These are phyloP conservation scores for Letharia columbiana DNA, from an alignment of 495 filamentous ascomycete genomes.

Conservation along the genomic window DNA sequence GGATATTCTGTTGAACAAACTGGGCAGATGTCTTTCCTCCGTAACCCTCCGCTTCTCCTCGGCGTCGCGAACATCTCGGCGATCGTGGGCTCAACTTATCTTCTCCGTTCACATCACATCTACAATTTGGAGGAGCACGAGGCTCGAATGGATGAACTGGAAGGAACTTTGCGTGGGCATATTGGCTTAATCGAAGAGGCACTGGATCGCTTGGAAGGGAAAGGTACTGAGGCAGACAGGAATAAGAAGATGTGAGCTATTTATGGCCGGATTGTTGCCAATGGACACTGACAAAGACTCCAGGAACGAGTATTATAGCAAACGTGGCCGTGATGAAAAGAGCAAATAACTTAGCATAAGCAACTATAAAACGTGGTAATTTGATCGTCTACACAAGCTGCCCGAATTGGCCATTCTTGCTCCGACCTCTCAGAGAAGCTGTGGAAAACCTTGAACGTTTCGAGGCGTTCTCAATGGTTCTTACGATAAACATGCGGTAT, in stretches of 20 bases:
- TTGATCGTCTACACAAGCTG: neutral
- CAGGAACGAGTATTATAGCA: slow-evolving; percentile 27
- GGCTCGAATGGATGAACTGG: slow-evolving; percentile 39
- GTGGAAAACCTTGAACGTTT: neutral
- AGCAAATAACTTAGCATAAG: neutral
- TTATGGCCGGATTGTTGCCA: neutral
- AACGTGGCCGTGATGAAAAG: slow-evolving; percentile 25
- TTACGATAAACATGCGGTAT: neutral
- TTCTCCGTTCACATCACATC: slow-evolving; percentile 32
- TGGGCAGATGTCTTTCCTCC: slow-evolving; percentile 27
- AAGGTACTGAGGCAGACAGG: slow-evolving; percentile 25
- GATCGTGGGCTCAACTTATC: slow-evolving; percentile 29
- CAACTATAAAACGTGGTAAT: neutral
- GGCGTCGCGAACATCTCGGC: slow-evolving; percentile 30
- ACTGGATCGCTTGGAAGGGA: slow-evolving; percentile 33
- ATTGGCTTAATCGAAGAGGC: slow-evolving; percentile 40
- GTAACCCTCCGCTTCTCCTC: slow-evolving; percentile 26
- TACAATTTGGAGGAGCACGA: slow-evolving; percentile 40
- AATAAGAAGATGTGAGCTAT: slow-evolving; percentile 26
- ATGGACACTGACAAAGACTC: neutral
- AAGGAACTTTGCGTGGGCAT: slow-evolving; percentile 40
- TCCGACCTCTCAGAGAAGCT: neutral
- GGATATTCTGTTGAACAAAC: neutral
- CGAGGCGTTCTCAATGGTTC: neutral
- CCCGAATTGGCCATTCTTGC: neutral